Conservation (phyloP, 2,329 filamentous ascomycete species). For the Phaeosphaeria sp. region DNA sequence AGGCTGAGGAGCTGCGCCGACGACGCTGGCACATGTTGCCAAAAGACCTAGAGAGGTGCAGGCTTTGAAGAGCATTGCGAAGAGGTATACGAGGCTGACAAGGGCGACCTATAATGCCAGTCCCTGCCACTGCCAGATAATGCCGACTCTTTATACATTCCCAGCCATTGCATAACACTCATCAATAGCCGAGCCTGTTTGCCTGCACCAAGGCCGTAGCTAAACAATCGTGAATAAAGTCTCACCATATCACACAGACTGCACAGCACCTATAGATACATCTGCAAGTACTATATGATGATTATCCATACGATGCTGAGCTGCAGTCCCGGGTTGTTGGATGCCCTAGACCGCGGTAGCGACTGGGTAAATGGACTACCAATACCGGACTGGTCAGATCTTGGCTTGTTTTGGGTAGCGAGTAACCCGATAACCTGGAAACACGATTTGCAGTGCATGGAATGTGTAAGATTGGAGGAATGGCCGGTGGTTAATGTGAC, state of each 20-base stretch:
- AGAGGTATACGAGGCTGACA: not conserved
- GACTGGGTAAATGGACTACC: not conserved
- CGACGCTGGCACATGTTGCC: not conserved
- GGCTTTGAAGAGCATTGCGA: not conserved
- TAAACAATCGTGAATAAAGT: not conserved
- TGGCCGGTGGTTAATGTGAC: constrained; percentile 1
- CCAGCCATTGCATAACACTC: not conserved
- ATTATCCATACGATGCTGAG: not conserved
- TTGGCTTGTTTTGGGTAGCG: not conserved
- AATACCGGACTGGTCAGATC: constrained; percentile 2
- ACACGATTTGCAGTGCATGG: not conserved
- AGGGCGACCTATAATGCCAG: not conserved
- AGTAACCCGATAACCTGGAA: not conserved
- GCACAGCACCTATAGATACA: not conserved
- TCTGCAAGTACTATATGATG: not conserved
- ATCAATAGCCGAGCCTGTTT: not conserved
- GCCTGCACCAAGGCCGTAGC: not conserved
- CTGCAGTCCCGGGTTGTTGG: not conserved
- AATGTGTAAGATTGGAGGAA: not conserved
- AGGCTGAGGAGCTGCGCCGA: not conserved
- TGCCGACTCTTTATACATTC: not conserved
- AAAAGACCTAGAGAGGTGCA: not conserved
- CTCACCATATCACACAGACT: not conserved
- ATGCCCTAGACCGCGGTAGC: not conserved
- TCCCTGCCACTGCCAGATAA: not conserved